phyloP scores from a whole-genome alignment of 2,329 filamentous ascomycete species.

The Mycocentrospora acerina region DNA sequence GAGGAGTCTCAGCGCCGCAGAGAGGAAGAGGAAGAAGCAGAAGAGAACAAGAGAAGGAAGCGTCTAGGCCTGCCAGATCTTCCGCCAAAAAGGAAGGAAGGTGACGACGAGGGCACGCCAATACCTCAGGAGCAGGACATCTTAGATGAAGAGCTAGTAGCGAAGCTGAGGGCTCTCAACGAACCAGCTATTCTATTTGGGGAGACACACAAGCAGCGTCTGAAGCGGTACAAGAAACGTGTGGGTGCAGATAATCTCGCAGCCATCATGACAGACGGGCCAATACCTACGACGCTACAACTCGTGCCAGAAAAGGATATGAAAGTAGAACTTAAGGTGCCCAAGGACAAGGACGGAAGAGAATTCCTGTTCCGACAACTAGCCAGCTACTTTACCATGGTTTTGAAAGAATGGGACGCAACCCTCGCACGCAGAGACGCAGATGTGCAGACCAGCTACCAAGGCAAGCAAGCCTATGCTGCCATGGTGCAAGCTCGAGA shows the following conservation, averaged over 20 bases:
- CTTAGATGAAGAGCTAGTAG: conserved; percentile 67
- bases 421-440: conserved; percentile 66
- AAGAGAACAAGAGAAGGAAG: conserved; percentile 72
- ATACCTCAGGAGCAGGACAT: conserved; percentile 61
- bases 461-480: conserved; percentile 77
- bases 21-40: conserved; percentile 71
- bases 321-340: conserved; percentile 68
- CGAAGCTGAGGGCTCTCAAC: conserved; percentile 68
- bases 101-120: conserved; percentile 47
- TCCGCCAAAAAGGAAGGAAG: conserved; percentile 51
- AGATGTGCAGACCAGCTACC: conserved; percentile 68
- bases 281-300: conserved; percentile 82
- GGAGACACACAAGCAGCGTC: conserved; percentile 69
- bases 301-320: conserved; percentile 84
- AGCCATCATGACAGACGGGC: conserved; percentile 64
- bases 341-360: conserved; percentile 64
- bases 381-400: conserved; percentile 93
- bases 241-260: conserved; percentile 45
- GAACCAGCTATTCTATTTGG: conserved; percentile 79
- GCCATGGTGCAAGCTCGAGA: conserved; percentile 86
- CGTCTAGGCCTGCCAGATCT: conserved; percentile 79
- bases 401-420: conserved; percentile 82
- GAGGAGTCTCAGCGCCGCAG: conserved; percentile 72
- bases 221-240: conserved; percentile 71
- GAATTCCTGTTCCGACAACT: conserved; percentile 82